These are phyloP conservation scores for Acacia concinna DNA, from an alignment of 331 rosid genomes.

Conservation along the genomic window DNA sequence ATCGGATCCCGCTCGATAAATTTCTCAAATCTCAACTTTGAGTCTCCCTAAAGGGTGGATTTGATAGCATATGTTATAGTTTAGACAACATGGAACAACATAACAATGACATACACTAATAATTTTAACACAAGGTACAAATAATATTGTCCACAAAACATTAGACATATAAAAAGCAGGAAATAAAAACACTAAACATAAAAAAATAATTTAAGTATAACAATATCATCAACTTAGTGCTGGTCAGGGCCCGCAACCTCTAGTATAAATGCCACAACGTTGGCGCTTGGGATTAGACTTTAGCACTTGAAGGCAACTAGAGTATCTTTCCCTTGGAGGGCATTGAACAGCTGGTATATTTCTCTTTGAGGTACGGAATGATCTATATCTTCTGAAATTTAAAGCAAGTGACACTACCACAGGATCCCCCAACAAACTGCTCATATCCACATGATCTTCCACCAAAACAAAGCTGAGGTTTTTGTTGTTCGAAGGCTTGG, in stretches of 20 bases:
- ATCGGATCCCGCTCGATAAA: background rate
- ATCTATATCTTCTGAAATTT: background rate
- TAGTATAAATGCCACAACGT: background rate
- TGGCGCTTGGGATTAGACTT: background rate
- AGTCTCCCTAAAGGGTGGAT: background rate
- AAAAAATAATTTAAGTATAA: no score
- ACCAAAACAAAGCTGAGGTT: background rate
- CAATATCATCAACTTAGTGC: background rate
- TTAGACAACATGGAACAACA: background rate
- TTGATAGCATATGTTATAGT: background rate
- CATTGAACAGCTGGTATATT: background rate
- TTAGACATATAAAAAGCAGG: no score
- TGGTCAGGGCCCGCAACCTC: background rate
- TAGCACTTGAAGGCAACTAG: background rate
- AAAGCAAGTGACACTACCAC: background rate
- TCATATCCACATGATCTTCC: background rate
- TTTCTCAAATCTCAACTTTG: background rate
- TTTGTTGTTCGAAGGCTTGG: background rate
- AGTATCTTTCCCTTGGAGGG: background rate
- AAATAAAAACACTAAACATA: background rate
- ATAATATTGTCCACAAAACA: background rate
- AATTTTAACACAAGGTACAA: background rate
- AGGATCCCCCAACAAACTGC: background rate
- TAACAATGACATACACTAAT: background rate
- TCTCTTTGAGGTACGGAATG: background rate